phyloP scores from a whole-genome alignment of 1,139 yeast genomes.

The Casaregolazyma lundiana region DNA sequence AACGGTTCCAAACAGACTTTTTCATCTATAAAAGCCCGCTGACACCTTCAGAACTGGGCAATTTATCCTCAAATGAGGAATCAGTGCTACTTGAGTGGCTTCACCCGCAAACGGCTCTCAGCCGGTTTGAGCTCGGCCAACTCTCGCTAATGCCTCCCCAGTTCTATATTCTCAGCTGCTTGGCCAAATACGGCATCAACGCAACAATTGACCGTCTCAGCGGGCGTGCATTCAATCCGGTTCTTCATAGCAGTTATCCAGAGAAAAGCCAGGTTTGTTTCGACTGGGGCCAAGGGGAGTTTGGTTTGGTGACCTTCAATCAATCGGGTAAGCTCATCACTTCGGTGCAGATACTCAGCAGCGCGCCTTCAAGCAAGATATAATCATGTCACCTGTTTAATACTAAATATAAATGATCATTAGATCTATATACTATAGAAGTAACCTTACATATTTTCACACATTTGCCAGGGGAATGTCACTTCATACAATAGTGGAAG shows the following conservation, averaged over 20 bases:
- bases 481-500: not conserved
- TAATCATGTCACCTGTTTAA: not conserved
- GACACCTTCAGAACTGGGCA: slow-evolving; percentile 7
- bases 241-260: slow-evolving; percentile 14
- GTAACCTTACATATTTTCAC: slow-evolving; percentile 10
- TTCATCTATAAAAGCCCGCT: slow-evolving; percentile 20
- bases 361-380: not conserved
- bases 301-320: slow-evolving; percentile 21
- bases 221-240: slow-evolving; percentile 24
- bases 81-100: slow-evolving; percentile 28
- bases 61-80: slow-evolving; percentile 15
- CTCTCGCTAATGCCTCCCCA: slow-evolving; percentile 33
- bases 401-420: slow-evolving; percentile 4
- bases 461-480: not conserved
- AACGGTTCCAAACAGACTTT: slow-evolving; percentile 30
- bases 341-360: not conserved
- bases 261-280: slow-evolving; percentile 21
- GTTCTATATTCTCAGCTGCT: slow-evolving; percentile 26
- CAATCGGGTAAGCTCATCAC: not conserved
- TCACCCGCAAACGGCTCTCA: slow-evolving; percentile 26
- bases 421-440: slow-evolving; percentile 9
- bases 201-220: slow-evolving; percentile 17
- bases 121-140: slow-evolving; percentile 21
- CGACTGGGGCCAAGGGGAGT: slow-evolving; percentile 33
- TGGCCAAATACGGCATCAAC: slow-evolving; percentile 20